These are phyloP conservation scores for Cystofilobasidium bisporidii DNA, from an alignment of 768 basidiomycete genomes.

Conservation along the genomic window DNA sequence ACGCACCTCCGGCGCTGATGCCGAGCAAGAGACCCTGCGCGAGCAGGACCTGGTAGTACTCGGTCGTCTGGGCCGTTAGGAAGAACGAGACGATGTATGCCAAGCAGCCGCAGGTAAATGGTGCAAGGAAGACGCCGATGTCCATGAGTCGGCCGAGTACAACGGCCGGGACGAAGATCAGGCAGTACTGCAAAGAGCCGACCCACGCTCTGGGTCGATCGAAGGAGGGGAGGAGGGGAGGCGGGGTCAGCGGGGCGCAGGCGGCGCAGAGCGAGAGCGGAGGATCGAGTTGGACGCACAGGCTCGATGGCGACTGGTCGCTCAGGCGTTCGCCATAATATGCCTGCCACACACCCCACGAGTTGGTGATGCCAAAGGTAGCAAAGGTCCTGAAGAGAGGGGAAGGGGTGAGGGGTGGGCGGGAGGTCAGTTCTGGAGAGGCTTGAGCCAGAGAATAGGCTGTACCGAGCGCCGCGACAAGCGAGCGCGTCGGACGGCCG, in stretches of 20 bases:
- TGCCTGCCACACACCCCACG: slow-evolving; percentile 8
- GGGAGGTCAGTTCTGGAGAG: background rate
- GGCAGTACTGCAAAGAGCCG: background rate
- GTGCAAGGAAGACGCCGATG: background rate
- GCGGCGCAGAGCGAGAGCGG: too few relatives aligned
- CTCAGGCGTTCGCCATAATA: background rate
- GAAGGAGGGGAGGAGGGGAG: background rate
- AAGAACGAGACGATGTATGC: background rate
- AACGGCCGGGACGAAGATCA: slow-evolving; percentile 13
- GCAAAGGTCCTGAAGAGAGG: background rate
- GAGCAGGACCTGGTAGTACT: slow-evolving; percentile 12
- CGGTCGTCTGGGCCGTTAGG: slow-evolving; percentile 1
- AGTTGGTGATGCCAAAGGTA: slow-evolving; percentile 5
- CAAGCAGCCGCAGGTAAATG: background rate
- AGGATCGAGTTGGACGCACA: too few relatives aligned
- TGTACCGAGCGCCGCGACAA: too few relatives aligned
- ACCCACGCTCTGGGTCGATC: background rate
- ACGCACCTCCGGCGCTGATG: slow-evolving; percentile 1
- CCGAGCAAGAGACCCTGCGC: slow-evolving; percentile 12
- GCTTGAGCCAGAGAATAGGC: too few relatives aligned
- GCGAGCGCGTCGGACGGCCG: too few relatives aligned
- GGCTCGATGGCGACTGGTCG: background rate
- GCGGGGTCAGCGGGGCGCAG: too few relatives aligned
- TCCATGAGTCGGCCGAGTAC: background rate
- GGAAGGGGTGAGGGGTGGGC: background rate